Base-by-base conservation (phyloP, 768 basidiomycete species). In the Macrolepiota albuminosa region DNA sequence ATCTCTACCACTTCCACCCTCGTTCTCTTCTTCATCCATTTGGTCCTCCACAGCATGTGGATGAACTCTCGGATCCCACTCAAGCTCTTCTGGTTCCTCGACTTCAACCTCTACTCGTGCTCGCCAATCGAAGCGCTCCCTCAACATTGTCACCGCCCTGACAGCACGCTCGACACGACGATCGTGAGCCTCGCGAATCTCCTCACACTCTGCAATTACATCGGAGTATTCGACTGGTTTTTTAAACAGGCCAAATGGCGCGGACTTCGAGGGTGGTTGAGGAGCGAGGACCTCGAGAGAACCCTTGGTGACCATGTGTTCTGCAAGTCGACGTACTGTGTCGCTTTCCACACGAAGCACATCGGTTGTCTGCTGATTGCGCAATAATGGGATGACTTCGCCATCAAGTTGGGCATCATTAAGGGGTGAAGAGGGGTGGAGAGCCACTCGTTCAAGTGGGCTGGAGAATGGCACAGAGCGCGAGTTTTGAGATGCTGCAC, bases 121-220 rank as follows among this genome's bases (percentile, higher is more conserved):
- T 69, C 86, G 86, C 88, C 90, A 91, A 50, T 93, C 89, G 69
- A 87, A 93, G 70, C 84, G 88, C 58, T 93, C 91, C 59, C 81
- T 75, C 8, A 93, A 74, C 82, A 93, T 86, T 42, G 78, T 78
- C 10, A 94, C 91, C 0, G 92, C 91, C 46, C 86, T 78, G n/a
- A 88, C 80, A 0, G 91, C 91, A 11, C 91, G 79, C 60, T 91
- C 89, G 2, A 88, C 87, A 6, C 90, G 81, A 49, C 75, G 77
- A 70, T 94, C 91, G 64, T 94, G 91, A 26, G 84, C 88, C 9
- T 75, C 75, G 24, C 84, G 78, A 45, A 93, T 85, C 61, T 84
- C 81, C 1, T 76, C 80, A 66, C 88, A 90, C 67, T 90, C 89
- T 24, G 70, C 69, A 21, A 90, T 66, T 4, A 89, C 87, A 48